A percentile compares a stretch with the other conserved stretches of the same genome.
Evolutionary conservation across 106 monocot species (phyloP).

Genomic region (Chionographis japonica): DNA sequence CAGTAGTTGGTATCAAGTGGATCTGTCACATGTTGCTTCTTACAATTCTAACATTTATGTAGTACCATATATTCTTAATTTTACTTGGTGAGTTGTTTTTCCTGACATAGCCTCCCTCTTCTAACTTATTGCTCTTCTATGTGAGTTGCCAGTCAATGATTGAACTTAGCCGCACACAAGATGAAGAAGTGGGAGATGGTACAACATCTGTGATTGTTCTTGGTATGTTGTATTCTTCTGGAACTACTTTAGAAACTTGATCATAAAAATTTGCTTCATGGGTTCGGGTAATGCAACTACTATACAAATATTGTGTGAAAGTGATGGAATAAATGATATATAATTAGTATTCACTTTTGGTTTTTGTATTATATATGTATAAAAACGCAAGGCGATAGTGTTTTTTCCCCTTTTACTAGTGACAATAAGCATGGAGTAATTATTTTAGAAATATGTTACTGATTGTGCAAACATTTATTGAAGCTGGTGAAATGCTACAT

Average conservation of each 20-base stretch:
- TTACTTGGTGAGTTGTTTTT: not conserved
- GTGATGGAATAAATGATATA: too few relatives aligned
- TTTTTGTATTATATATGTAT: too few relatives aligned
- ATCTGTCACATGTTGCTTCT: too few relatives aligned
- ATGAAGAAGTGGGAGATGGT: conserved; percentile 88
- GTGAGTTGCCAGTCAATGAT: conserved; percentile 60
- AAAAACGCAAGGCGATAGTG: too few relatives aligned
- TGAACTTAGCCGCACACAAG: conserved; percentile 79
- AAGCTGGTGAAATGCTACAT: conserved; percentile 99
- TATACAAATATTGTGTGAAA: not conserved
- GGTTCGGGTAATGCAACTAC: not conserved
- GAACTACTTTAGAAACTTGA: too few relatives aligned
- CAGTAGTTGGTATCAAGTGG: too few relatives aligned
- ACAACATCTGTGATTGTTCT: conserved; percentile 85
- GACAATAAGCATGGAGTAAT: not conserved
- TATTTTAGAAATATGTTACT: too few relatives aligned
- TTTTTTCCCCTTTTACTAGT: not conserved
- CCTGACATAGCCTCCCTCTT: not conserved
- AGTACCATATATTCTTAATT: not conserved
- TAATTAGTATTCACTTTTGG: not conserved
- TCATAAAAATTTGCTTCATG: too few relatives aligned
- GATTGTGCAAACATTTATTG: conserved; percentile 6
- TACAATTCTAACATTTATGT: conserved; percentile 2
- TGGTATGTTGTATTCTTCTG: conserved; percentile 30
- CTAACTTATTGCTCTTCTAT: not conserved